phyloP scores from a whole-genome alignment of 208 protist genomes.

The Naegleria lovaniensis region DNA sequence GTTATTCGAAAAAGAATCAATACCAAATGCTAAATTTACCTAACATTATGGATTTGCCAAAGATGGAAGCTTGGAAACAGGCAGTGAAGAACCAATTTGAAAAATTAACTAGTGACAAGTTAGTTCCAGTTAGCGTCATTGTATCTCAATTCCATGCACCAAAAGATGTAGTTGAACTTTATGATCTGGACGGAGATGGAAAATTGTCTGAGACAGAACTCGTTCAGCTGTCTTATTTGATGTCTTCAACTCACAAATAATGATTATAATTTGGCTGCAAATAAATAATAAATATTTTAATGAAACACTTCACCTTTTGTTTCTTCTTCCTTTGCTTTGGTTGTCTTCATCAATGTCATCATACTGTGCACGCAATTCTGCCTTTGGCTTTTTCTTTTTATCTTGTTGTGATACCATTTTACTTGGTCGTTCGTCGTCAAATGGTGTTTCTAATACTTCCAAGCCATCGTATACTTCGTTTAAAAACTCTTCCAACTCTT shows the following conservation, averaged over 20 bases:
- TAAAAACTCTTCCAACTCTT: not conserved
- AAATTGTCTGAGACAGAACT: not conserved
- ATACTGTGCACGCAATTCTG: no score
- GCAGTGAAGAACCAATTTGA: not conserved
- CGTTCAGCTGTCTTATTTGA: not conserved
- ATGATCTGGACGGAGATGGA: not conserved
- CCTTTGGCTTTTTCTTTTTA: no score
- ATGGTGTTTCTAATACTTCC: not conserved
- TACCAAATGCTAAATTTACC: not conserved
- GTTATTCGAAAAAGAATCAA: not conserved
- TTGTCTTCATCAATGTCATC: no score
- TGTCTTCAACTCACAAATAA: not conserved
- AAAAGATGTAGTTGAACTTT: not conserved
- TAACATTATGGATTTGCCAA: not conserved
- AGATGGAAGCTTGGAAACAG: not conserved
- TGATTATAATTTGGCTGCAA: no score
- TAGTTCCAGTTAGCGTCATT: not conserved
- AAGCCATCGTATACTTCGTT: not conserved
- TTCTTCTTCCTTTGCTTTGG: no score
- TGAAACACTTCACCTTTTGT: no score
- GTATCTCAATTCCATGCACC: not conserved
- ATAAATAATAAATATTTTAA: no score
- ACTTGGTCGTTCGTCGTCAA: no score
- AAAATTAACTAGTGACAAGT: not conserved
- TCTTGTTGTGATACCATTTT: no score